A percentile compares a stretch with the other conserved stretches of the same genome.
phyloP scores from a whole-genome alignment of 768 basidiomycete genomes.

The Thelephora ganbajun region DNA sequence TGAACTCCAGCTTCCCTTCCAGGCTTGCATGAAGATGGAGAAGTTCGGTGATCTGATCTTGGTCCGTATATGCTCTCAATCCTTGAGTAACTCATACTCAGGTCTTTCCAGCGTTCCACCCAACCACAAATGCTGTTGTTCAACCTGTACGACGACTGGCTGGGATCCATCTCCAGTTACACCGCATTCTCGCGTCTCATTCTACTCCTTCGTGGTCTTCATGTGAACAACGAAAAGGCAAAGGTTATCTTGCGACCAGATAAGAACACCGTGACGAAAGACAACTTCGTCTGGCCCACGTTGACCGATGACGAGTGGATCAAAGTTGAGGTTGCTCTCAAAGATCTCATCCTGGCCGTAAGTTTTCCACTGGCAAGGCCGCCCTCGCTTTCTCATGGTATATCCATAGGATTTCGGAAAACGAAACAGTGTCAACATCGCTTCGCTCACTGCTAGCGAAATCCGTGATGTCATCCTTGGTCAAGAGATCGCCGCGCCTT shows the following conservation, averaged over 20 bases:
- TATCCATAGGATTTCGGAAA: slow-evolving; percentile 81
- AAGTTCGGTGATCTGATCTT: slow-evolving; percentile 97
- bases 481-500: slow-evolving; percentile 94
- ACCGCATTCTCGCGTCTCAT: slow-evolving; percentile 98
- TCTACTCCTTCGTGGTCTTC: slow-evolving; percentile 89
- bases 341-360: slow-evolving; percentile 86
- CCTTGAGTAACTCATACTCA: not conserved
- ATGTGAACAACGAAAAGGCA: slow-evolving; percentile 99
- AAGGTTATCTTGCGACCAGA: slow-evolving; percentile 97
- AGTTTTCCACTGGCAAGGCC: slow-evolving; percentile 14
- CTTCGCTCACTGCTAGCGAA: slow-evolving; percentile 91
- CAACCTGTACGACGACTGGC: slow-evolving; percentile 74
- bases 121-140: slow-evolving; percentile 92
- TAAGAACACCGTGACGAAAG: slow-evolving; percentile 92
- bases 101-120: slow-evolving; percentile 57
- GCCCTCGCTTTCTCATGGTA: slow-evolving; percentile 8
- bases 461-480: slow-evolving; percentile 97
- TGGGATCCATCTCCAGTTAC: slow-evolving; percentile 97
- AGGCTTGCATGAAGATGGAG: slow-evolving; percentile 99
- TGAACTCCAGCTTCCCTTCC: slow-evolving; percentile 96
- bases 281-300: slow-evolving; percentile 96
- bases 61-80: slow-evolving; percentile 22
- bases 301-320: slow-evolving; percentile 95
- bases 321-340: slow-evolving; percentile 97
- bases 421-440: slow-evolving; percentile 97